Conservation (phyloP, 345 rosid genomes). For the Reutealis trisperma region DNA sequence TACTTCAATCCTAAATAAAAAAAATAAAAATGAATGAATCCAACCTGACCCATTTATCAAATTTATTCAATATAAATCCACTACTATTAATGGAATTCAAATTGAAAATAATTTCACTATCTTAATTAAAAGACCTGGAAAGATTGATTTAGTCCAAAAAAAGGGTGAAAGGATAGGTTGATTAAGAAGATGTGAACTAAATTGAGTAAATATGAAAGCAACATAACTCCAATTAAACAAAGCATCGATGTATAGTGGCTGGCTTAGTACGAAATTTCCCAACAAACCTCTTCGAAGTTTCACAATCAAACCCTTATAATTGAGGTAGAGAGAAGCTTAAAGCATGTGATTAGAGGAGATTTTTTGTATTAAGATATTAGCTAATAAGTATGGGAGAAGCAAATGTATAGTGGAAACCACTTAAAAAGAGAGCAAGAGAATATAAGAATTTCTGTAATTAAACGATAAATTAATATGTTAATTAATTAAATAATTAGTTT, state of each 20-base stretch:
- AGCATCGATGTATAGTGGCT: background rate
- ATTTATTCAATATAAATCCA: too few relatives aligned
- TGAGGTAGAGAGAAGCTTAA: conserved; percentile 5
- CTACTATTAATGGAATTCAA: too few relatives aligned
- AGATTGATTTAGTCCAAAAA: too few relatives aligned
- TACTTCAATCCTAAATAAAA: too few relatives aligned
- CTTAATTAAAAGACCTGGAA: too few relatives aligned
- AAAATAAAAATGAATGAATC: too few relatives aligned
- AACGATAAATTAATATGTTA: background rate
- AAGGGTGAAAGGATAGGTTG: too few relatives aligned
- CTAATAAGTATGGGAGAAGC: background rate
- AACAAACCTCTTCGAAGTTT: too few relatives aligned
- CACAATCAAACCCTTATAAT: background rate
- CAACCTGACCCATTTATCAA: too few relatives aligned
- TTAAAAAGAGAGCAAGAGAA: background rate
- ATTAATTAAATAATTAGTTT: background rate
- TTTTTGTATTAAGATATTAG: background rate
- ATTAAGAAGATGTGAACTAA: background rate
- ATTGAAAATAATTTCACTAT: too few relatives aligned
- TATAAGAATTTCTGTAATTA: background rate
- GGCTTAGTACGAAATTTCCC: too few relatives aligned
- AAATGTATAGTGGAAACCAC: conserved; percentile 22
- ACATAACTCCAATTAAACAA: too few relatives aligned
- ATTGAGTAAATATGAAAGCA: background rate
- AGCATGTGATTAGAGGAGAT: background rate